These are phyloP conservation scores for Eucalyptus decipiens DNA, from an alignment of 345 rosid species.

Conservation along the genomic window DNA sequence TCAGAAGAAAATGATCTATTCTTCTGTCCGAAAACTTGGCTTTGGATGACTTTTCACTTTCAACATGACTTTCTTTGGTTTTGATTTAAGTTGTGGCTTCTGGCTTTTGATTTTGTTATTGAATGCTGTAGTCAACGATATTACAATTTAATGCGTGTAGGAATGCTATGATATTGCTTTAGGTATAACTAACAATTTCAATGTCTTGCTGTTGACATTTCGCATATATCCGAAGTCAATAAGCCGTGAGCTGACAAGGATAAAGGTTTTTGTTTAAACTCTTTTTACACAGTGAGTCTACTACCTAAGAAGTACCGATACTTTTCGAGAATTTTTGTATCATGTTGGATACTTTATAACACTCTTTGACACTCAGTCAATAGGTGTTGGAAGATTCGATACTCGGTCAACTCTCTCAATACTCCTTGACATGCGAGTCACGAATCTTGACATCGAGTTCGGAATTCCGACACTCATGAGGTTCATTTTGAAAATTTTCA, in stretches of 20 bases:
- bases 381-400: too few relatives aligned
- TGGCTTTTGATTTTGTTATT: not conserved
- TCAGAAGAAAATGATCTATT: not conserved
- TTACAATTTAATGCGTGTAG: not conserved
- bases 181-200: not conserved
- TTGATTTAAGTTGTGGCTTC: not conserved
- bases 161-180: not conserved
- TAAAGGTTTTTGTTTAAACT: not conserved
- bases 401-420: fast-evolving
- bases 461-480: too few relatives aligned
- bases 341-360: fast-evolving
- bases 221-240: not conserved
- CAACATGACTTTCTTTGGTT: not conserved
- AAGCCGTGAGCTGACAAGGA: not conserved
- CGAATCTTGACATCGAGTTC: fast-evolving
- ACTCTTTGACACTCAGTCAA: fast-evolving
- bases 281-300: not conserved
- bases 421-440: fast-evolving
- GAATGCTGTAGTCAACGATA: not conserved
- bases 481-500: too few relatives aligned
- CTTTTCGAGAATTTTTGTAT: too few relatives aligned
- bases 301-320: fast-evolving
- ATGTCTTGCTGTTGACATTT: not conserved
- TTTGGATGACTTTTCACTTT: not conserved
- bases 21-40: not conserved